A percentile compares a stretch with the other conserved stretches of the same genome.
phyloP scores from a whole-genome alignment of 192 early-diverging fungal species.

The Geranomyces michiganensis region DNA sequence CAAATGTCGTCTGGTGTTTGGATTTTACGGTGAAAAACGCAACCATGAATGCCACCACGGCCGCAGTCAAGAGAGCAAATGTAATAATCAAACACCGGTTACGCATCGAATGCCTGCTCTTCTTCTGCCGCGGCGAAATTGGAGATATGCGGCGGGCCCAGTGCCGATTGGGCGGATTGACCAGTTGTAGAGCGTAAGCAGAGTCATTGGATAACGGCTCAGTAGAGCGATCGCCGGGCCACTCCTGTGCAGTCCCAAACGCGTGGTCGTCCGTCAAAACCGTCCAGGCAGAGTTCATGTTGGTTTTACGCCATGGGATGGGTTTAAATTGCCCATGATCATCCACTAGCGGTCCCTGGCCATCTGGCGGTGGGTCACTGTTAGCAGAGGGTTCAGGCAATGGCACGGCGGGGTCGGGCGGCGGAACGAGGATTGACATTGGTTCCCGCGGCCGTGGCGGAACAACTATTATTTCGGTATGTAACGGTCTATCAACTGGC shows the following conservation, averaged over 20 bases:
- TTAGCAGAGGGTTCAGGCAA: not conserved
- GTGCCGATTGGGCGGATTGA: conserved; percentile 5
- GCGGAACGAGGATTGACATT: not conserved
- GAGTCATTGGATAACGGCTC: not conserved
- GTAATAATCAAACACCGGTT: conserved; percentile 4
- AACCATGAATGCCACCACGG: conserved; percentile 1
- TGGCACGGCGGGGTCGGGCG: not conserved
- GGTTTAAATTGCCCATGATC: conserved; percentile 24
- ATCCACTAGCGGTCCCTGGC: conserved; percentile 3
- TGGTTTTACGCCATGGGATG: conserved; percentile 28
- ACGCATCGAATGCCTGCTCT: not conserved
- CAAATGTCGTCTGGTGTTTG: conserved; percentile 13
- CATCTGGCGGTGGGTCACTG: conserved; percentile 7
- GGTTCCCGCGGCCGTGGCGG: no score
- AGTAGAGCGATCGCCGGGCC: conserved; percentile 8
- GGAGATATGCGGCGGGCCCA: conserved; percentile 20
- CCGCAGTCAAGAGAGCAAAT: conserved; percentile 4
- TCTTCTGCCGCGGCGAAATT: not conserved
- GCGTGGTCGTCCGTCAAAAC: conserved; percentile 23
- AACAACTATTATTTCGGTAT: not conserved
- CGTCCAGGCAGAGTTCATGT: conserved; percentile 33
- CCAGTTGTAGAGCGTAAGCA: conserved; percentile 17
- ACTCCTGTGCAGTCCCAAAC: conserved; percentile 18
- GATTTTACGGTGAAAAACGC: conserved; percentile 7
- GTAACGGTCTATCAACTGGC: not conserved